Evolutionary conservation across 129 eudicot genomes (phyloP), one percentile per base, ranked within the genome.

Genomic region (Chrysanthemum lavandulifolium): DNA sequence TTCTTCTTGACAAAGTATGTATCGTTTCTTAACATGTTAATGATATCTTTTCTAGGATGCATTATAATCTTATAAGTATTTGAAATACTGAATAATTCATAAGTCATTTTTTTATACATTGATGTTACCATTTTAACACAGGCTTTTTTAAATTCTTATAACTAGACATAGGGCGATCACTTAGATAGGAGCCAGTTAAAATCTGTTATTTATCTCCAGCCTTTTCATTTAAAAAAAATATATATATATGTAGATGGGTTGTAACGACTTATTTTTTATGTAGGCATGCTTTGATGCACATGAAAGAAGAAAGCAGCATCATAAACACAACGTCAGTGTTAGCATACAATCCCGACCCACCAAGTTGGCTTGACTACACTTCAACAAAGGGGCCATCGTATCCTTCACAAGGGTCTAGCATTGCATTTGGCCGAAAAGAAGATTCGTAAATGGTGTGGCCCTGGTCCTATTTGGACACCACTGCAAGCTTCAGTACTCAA

Each of bases 1-100:
- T 86, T 84, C 87, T 88, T 91, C 69, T 43, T 81, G 71, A 43
- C 83, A 48, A 88, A 90, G 97, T 87, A 1, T 23, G 67, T 55
- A 54, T 53, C 6, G 0, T 31, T 31, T 31, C 40, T 27, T 27
- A 27, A 27, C 31, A 27, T 27, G 31, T 3, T 27, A 27, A 27
- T 27, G 4, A 27, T 27, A 1, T 27, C 31, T 27, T 27, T n/a
- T 27, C 7, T 33, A 0, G 0, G 43, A 33, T 33, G 7, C 43
- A 33, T 4, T 33, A 4, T 25, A n/a, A n/a, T n/a, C n/a, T n/a
- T n/a, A n/a, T n/a, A n/a, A 27, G 2, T 27, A 27, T 27, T 25
- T 25, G 1, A 2, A 25, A 33, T 0, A 33, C 6, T 33, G 43
- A 33, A 4, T 33, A 5, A 33, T 33, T 33, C 43, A 36, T 31